These are phyloP conservation scores for Chlamydomonas reinhardtii DNA, from an alignment of 163 green algal genomes.

Conservation along the genomic window DNA sequence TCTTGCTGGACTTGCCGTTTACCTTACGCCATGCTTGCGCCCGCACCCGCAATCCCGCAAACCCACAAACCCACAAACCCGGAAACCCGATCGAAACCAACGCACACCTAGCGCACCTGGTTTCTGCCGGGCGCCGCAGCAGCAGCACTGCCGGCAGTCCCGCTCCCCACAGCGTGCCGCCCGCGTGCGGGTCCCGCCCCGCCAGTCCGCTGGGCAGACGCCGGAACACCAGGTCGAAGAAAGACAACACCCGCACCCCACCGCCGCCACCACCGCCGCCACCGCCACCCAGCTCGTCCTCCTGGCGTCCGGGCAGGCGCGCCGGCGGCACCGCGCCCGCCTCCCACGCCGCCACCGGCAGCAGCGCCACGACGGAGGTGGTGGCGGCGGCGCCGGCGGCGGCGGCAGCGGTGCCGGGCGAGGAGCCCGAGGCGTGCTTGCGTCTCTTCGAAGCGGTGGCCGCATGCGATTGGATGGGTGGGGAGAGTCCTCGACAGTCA, in stretches of 20 bases:
- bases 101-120: neutral
- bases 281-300: too few species aligned
- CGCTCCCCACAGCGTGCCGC: slow-evolving; percentile 11
- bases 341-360: slow-evolving; percentile 20
- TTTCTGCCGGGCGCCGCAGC: neutral
- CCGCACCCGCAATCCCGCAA: neutral
- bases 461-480: too few species aligned
- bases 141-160: slow-evolving; percentile 26
- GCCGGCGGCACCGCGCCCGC: slow-evolving; percentile 1
- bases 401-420: neutral
- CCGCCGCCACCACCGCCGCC: too few species aligned
- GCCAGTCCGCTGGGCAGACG: slow-evolving; percentile 7
- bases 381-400: neutral
- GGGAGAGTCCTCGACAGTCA: too few species aligned
- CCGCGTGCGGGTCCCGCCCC: neutral
- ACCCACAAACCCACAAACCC: too few species aligned
- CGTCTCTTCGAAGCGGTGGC: too few species aligned
- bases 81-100: too few species aligned
- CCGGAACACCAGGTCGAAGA: slow-evolving; percentile 21
- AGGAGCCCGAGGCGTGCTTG: neutral
- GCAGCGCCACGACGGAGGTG: neutral
- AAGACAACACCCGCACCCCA: neutral
- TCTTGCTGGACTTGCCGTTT: too few species aligned
- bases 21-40: too few species aligned
- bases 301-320: neutral